Conservation (phyloP, 352 stramenopile species). For the Pilasporangium apinafurcum region DNA sequence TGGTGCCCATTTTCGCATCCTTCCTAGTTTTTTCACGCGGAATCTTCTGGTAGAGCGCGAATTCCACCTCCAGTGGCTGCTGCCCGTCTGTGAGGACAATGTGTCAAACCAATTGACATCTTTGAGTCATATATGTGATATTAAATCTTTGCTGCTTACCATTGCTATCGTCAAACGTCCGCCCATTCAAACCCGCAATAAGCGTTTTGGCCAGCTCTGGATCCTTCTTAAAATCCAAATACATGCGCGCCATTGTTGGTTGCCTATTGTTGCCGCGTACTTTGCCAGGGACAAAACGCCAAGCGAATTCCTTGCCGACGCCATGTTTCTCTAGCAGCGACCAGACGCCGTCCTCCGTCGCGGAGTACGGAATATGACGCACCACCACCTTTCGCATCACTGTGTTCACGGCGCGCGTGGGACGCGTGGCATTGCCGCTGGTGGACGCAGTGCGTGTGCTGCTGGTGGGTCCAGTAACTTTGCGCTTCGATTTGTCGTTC, state of each 20-base stretch:
- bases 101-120: not conserved
- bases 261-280: conserved; percentile 47
- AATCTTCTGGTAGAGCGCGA: conserved; percentile 78
- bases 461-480: conserved; percentile 7
- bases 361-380: conserved; percentile 52
- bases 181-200: conserved; percentile 47
- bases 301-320: conserved; percentile 30
- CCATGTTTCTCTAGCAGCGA: conserved; percentile 29
- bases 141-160: conserved; percentile 5
- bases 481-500: conserved; percentile 16
- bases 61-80: conserved; percentile 45
- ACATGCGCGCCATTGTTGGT: conserved; percentile 42
- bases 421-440: conserved; percentile 5
- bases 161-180: conserved; percentile 24
- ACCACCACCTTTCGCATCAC: conserved; percentile 65
- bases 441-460: conserved; percentile 4
- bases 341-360: conserved; percentile 26
- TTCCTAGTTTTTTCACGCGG: conserved; percentile 75
- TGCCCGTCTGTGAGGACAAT: conserved; percentile 1
- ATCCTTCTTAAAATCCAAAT: conserved; percentile 72
- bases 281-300: conserved; percentile 59
- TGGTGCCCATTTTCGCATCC: conserved; percentile 67
- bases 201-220: conserved; percentile 36
- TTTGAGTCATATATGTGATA: not conserved
- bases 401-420: conserved; percentile 20